Evolutionary conservation across 306 rosid species (phyloP), one percentile per base, ranked within the genome.

Genomic region (Pueraria montana): DNA sequence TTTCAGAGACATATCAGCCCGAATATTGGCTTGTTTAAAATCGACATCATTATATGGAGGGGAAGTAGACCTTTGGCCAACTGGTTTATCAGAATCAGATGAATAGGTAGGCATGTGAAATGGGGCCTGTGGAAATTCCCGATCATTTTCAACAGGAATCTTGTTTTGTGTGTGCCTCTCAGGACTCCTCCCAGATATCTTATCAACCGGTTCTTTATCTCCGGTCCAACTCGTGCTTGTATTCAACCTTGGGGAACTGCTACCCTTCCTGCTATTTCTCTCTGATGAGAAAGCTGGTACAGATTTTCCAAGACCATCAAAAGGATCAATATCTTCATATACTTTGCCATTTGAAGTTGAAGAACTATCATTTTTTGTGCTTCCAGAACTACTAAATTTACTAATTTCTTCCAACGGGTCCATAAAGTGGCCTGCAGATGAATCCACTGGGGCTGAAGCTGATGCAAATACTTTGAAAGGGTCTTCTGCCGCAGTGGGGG

Each of bases 221-320:
- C 89, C 85, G 77, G 81, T 56, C 86, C 89, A 80, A 78, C 84
- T 76, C 26, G 90, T 48, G 82, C 82, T 88, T 52, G 74, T 50
- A 65, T 91, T 90, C 78, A 86, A 76, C 84, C 87, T 87, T 59
- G 89, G 62, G 81, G 88, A 90, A 80, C 87, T 89, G 58, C 85
- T 85, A 62, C 82, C 94, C 84, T 84, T 93, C 73, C 80, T 96
- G 68, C 80, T 89, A 82, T 79, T 91, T 81, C 87, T 88, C 76
- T 89, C 98, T 3, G 94, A 86, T 67, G 92, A 89, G 89, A 92
- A 90, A 70, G 97, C 84, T 6, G 98, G 91, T 71, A 90, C 87
- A 68, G 99, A 88, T 86, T 88, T 90, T 42, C 97, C 92, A 84
- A 96, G 99, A 76, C 92, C 91, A 2, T 85, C 93, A 88, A 96